Percentiles rank a stretch among this genome's conserved stretches.
These are phyloP conservation scores for Neurospora sp. DNA, from an alignment of 495 filamentous ascomycete species.

Conservation along the genomic window DNA sequence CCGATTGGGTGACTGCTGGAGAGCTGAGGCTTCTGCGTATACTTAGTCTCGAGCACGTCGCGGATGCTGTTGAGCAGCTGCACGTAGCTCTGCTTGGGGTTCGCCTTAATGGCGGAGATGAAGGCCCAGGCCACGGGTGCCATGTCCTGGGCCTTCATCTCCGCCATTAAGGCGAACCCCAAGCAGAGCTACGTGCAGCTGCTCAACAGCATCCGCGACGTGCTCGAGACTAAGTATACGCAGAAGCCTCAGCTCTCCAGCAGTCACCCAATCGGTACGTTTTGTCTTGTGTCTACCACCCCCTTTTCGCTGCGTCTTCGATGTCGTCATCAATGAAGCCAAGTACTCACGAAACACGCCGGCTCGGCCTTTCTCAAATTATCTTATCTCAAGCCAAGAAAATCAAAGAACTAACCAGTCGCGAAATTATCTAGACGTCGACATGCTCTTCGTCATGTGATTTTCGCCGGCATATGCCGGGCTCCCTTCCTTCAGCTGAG, in stretches of 20 bases:
- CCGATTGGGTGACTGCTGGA: too few relatives aligned
- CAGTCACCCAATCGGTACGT: constrained; percentile 87
- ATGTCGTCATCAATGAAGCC: constrained; percentile 5
- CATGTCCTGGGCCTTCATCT: constrained; percentile 95
- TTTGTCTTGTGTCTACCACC: constrained; percentile 3
- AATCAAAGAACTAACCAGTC: neutral
- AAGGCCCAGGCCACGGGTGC: constrained; percentile 91
- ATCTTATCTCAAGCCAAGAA: neutral
- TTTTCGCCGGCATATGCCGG: neutral
- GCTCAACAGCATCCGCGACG: constrained; percentile 86
- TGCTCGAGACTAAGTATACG: constrained; percentile 73
- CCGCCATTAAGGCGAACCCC: constrained; percentile 80
- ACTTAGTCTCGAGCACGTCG: too few relatives aligned
- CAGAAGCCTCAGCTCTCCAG: constrained; percentile 96
- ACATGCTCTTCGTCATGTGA: constrained; percentile 40
- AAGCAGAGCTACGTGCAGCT: constrained; percentile 93
- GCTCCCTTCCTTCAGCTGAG: neutral
- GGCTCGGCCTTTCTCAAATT: neutral
- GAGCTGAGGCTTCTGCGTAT: too few relatives aligned
- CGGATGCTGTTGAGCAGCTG: too few relatives aligned
- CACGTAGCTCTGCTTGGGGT: too few relatives aligned
- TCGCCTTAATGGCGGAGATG: too few relatives aligned
- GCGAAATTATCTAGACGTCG: constrained; percentile 22
- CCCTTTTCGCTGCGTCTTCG: neutral
- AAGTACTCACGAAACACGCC: neutral